Percentiles rank a stretch among this genome's conserved stretches.
phyloP scores from a whole-genome alignment of 306 rosid species.

The Pyrus pyrifolia region DNA sequence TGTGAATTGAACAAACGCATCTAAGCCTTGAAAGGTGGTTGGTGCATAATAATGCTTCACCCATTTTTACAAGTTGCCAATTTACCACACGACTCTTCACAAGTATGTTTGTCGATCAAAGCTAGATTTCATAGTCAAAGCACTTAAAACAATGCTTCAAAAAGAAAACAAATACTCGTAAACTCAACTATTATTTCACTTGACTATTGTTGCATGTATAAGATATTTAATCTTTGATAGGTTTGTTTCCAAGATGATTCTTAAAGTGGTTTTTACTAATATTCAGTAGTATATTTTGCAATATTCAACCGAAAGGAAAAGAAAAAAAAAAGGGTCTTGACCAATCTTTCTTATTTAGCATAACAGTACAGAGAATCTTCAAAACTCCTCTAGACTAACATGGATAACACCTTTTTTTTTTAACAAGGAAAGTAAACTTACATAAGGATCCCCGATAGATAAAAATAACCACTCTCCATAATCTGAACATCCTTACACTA shows the following conservation, averaged over 20 bases:
- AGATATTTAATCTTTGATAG: neutral
- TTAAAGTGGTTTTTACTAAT: neutral
- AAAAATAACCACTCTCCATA: neutral
- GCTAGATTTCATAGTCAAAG: neutral
- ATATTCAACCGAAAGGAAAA: neutral
- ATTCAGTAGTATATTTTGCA: neutral
- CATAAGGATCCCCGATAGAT: too few species aligned
- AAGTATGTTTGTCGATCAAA: neutral
- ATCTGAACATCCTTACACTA: neutral
- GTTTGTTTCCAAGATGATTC: neutral
- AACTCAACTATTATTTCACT: neutral
- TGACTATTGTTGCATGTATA: neutral
- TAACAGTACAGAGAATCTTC: neutral
- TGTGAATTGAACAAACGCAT: neutral
- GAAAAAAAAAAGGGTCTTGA: neutral
- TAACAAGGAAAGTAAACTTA: too few species aligned
- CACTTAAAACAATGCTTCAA: neutral
- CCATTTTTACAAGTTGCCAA: neutral
- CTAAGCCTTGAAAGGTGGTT: conserved; percentile 8
- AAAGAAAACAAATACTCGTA: neutral
- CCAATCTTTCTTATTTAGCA: neutral
- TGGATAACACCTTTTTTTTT: neutral
- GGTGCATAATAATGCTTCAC: neutral
- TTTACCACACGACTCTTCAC: neutral
- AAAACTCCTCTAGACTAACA: neutral